Evolutionary conservation across 2,329 filamentous ascomycete genomes (phyloP).

Genomic region (Colletotrichum chrysophilum): DNA sequence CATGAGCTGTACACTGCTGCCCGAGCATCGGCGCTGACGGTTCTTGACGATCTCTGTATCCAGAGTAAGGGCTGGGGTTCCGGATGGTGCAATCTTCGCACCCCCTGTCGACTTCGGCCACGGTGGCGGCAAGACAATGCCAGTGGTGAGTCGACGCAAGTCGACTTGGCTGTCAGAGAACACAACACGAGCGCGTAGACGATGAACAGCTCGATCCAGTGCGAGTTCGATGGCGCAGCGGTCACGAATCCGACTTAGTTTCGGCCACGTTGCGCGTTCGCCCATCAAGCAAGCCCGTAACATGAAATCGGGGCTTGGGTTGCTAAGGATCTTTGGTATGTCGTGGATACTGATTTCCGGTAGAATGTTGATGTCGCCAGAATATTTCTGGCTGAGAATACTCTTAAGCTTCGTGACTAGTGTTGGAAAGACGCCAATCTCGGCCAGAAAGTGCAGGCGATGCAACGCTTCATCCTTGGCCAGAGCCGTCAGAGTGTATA

Average conservation of each 20-base stretch:
- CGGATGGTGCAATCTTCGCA: slow-evolving; percentile 22
- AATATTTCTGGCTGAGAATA: slow-evolving; percentile 88
- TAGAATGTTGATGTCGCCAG: slow-evolving; percentile 92
- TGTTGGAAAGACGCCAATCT: slow-evolving; percentile 82
- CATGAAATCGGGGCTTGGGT: slow-evolving; percentile 90
- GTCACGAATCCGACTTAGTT: slow-evolving; percentile 83
- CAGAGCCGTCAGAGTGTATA: slow-evolving; percentile 71
- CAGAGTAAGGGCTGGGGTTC: slow-evolving; percentile 25
- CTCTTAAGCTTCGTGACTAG: slow-evolving; percentile 79
- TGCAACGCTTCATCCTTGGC: slow-evolving; percentile 83
- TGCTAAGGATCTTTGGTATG: slow-evolving; percentile 78
- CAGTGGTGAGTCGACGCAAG: slow-evolving; percentile 52
- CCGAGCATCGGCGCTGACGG: slow-evolving; percentile 54
- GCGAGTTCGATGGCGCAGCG: slow-evolving; percentile 89
- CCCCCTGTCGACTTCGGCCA: slow-evolving; percentile 30
- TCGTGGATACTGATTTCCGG: slow-evolving; percentile 79
- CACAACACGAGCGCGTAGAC: slow-evolving; percentile 69
- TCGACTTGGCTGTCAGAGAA: slow-evolving; percentile 72
- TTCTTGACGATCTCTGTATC: slow-evolving; percentile 34
- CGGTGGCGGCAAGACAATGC: slow-evolving; percentile 26
- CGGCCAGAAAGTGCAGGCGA: slow-evolving; percentile 79
- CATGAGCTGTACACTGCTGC: slow-evolving; percentile 49
- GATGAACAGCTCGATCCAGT: slow-evolving; percentile 76
- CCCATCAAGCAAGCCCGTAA: slow-evolving; percentile 76
- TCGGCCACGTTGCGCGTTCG: slow-evolving; percentile 90